A percentile compares a stretch with the other conserved stretches of the same genome.
Conservation (phyloP, 495 filamentous ascomycete species). For the Penicillium fimorum region DNA sequence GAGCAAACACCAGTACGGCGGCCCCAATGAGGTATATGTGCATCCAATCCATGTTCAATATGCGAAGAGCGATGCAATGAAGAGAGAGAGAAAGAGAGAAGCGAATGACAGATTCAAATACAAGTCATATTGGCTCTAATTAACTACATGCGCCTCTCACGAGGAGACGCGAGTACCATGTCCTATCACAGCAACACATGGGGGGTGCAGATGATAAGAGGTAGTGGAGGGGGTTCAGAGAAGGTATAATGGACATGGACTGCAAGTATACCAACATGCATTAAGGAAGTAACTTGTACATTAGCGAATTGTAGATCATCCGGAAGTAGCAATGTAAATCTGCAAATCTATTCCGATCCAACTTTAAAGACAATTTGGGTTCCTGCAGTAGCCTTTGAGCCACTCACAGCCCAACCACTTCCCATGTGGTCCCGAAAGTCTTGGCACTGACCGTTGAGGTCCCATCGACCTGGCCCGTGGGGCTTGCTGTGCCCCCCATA, state of each 20-base stretch:
- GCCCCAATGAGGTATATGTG: conserved; percentile 42
- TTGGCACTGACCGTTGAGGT: conserved; percentile 2
- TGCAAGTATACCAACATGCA: background rate
- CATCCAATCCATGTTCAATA: conserved; percentile 29
- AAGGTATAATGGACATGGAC: conserved; percentile 9
- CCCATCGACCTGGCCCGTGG: conserved; percentile 22
- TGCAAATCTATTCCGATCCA: background rate
- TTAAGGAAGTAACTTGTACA: conserved; percentile 4
- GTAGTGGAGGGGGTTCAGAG: background rate
- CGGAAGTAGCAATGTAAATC: background rate
- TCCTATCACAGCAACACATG: conserved; percentile 49
- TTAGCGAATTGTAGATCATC: background rate
- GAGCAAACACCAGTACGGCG: conserved; percentile 37
- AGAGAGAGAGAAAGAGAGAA: conserved; percentile 2
- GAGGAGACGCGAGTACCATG: conserved; percentile 21
- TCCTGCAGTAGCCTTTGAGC: conserved; percentile 10
- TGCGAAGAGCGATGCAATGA: conserved; percentile 1
- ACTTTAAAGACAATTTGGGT: conserved; percentile 34
- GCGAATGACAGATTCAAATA: conserved; percentile 24
- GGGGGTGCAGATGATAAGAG: conserved; percentile 21
- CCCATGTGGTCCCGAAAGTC: conserved; percentile 15
- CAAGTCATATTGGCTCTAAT: conserved; percentile 7
- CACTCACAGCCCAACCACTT: conserved; percentile 18
- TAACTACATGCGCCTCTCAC: conserved; percentile 11
- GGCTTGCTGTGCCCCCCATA: background rate